Evolutionary conservation across 768 basidiomycete genomes (phyloP), one percentile per base, ranked within the genome.

Genomic region (Stropharia rugosoannulata): DNA sequence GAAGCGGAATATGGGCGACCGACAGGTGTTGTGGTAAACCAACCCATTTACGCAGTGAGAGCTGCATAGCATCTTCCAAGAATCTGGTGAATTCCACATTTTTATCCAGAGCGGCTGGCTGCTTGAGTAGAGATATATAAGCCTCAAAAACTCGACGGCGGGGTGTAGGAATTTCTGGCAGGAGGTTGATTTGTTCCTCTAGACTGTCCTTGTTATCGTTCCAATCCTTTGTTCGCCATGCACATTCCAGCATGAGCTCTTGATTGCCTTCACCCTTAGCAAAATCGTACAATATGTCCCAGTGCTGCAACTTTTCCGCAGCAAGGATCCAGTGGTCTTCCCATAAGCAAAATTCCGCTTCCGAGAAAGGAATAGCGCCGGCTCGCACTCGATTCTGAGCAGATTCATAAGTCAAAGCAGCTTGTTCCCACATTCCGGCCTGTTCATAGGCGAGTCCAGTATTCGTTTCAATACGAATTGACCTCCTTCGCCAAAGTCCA

Each of bases 241-340:
- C 94, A 64, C 93, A 90, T 70, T 99, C 97, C 39, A 99, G 78
- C 66, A 93, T 79, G 40, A 99, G 75, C 65, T 99, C 97, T 55
- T 93, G 85, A 64, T 98, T 97, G 25, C 84, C 85, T 70, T 98
- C 96, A 53, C 78, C 84, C 61, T 86, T 86, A 1, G 93, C 94
- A 16, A 99, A 82, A 50, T 99, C 97, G 59, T 90, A 84, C 4
- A 99, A 80, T 18, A 90, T 83, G 56, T 99, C 97, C 97, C 97
- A 99, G 59, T 97, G 91, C 67, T 98, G 97, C 15, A 99, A 77
- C 70, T 99, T 99, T 73, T 96, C 93, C 0, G 94, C 89, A 1
- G 95, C 82, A 7, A 95, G 75, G 56, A 99, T 90, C 96, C 97
- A 99, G 69, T 99, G 97, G 68, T 99, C 97, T 65, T 99, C 97